Evolutionary conservation across 2,329 filamentous ascomycete species (phyloP), one percentile per base, ranked within the genome.

Genomic region (Penicillium rolfsii): DNA sequence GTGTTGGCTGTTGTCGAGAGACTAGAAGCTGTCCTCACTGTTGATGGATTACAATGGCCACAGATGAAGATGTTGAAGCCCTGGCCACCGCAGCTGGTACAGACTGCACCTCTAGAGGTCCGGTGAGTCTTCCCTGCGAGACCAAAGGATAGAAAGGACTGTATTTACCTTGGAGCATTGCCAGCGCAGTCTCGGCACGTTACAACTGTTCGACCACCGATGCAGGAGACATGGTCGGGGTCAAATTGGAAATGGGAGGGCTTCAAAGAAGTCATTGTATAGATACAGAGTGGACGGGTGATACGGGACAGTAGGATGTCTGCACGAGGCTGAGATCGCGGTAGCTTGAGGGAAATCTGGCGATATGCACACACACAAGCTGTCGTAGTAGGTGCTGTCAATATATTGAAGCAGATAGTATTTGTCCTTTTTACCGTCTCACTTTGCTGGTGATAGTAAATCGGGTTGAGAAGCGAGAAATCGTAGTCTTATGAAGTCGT

Each of bases 181-280:
- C 75, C 75, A 19, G 75, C 75, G 50, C 75, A 77, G 48, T 62
- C 63, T n/a, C 68, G 68, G 61, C 75, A 77, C 48, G 74, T 77
- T 14, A 72, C 7, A 26, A 75, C 72, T 5, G 70, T 74, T 45
- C 66, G 67, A 3, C 75, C 74, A 12, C 74, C 71, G 36, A 73
- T 70, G 64, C 75, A 77, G 11, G 71, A 72, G 7, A 64, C 70
- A 50, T 76, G 74, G 4, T 64, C 60, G 2, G 74, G 74, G 52
- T 76, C 74, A 4, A 75, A 67, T 28, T 67, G 54, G 40, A 70
- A 26, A 22, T 65, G 36, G 12, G 66, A 61, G 24, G 57, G 14
- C 7, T 60, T 57, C 12, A 65, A 59, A 36, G 60, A 57, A n/a
- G 65, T 62, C 70, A 73, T 73, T 49, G 58, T 57, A 22, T 48